These are phyloP conservation scores for Geosmithia putterillii DNA, from an alignment of 2,329 filamentous ascomycete species.

Conservation along the genomic window DNA sequence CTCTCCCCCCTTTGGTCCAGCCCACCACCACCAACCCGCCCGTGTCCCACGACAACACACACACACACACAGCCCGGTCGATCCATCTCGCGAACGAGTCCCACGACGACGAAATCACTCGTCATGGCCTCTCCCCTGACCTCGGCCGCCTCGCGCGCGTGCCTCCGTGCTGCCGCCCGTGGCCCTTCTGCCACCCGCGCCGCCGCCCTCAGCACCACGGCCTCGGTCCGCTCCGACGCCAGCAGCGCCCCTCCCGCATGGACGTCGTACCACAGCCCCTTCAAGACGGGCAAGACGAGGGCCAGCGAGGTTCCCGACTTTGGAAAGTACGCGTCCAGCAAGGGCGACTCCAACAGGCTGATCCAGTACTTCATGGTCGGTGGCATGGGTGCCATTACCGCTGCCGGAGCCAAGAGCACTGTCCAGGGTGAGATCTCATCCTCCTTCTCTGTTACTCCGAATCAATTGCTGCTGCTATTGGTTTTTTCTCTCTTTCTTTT, in stretches of 20 bases:
- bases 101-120: slow-evolving; percentile 3
- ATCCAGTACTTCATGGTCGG: slow-evolving; percentile 99
- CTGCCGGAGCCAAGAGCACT: slow-evolving; percentile 92
- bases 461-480: too few species aligned
- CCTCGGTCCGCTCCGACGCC: slow-evolving; percentile 33
- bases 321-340: slow-evolving; percentile 70
- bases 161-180: slow-evolving; percentile 47
- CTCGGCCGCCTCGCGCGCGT: slow-evolving; percentile 54
- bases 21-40: slow-evolving; percentile 7
- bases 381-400: slow-evolving; percentile 80
- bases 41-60: slow-evolving; percentile 10
- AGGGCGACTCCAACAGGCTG: slow-evolving; percentile 65
- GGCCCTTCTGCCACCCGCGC: slow-evolving; percentile 33
- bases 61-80: slow-evolving; percentile 7
- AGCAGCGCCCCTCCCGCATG: slow-evolving; percentile 30
- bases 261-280: slow-evolving; percentile 47
- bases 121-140: slow-evolving; percentile 54
- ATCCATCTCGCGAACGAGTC: background rate
- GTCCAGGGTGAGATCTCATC: slow-evolving; percentile 68
- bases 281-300: slow-evolving; percentile 46
- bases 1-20: slow-evolving; percentile 11
- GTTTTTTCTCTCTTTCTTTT: background rate
- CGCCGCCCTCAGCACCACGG: slow-evolving; percentile 45
- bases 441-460: background rate
- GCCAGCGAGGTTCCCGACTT: slow-evolving; percentile 75